Conservation (phyloP, 257 asterid species). For the Salvia miltiorrhiza region DNA sequence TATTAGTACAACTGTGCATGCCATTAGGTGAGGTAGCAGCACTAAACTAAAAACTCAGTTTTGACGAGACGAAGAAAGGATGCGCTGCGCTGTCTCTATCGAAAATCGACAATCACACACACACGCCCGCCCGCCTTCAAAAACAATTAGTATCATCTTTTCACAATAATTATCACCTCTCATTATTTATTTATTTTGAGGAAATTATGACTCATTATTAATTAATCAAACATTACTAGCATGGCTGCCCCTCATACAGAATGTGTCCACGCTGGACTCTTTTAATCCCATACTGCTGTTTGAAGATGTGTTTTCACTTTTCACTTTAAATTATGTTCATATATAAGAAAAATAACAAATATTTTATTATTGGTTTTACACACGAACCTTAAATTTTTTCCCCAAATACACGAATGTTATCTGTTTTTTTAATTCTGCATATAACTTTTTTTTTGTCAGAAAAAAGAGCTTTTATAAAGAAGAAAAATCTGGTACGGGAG, state of each 20-base stretch:
- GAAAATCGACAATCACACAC: conserved; percentile 2
- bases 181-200: neutral
- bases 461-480: too few relatives aligned
- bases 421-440: too few relatives aligned
- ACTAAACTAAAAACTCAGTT: conserved; percentile 5
- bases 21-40: conserved; percentile 49
- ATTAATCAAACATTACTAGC: conserved; percentile 13
- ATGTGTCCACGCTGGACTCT: conserved; percentile 15
- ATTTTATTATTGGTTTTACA: too few relatives aligned
- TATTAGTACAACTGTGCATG: conserved; percentile 28
- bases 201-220: neutral
- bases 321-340: neutral
- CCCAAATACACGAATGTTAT: too few relatives aligned
- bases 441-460: too few relatives aligned
- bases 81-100: conserved; percentile 19
- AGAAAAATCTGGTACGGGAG: too few relatives aligned
- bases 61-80: neutral
- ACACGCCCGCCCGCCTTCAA: neutral
- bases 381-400: too few relatives aligned
- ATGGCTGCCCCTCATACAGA: conserved; percentile 25
- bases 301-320: neutral
- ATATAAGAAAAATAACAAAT: too few relatives aligned
- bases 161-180: conserved; percentile 13
- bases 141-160: too few relatives aligned
- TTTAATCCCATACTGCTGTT: neutral